A percentile compares a stretch with the other conserved stretches of the same genome.
Conservation (phyloP, 768 basidiomycete genomes). For the Chalciporus sphaerocephalus region DNA sequence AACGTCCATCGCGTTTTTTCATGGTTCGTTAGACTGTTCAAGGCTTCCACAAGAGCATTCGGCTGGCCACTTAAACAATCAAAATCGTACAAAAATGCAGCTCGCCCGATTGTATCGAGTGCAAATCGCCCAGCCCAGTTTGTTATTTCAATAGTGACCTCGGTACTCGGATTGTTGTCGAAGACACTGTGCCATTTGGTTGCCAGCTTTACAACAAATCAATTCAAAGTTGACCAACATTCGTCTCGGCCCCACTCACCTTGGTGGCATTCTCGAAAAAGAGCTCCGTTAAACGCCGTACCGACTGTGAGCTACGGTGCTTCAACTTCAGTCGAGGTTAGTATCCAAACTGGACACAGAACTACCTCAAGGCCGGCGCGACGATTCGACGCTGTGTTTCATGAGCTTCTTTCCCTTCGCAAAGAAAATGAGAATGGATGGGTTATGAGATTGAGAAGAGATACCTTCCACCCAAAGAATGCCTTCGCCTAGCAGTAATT, state of each 20-base stretch:
- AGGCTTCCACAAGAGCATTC: constrained; percentile 45
- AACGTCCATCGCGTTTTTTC: constrained; percentile 55
- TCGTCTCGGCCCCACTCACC: constrained; percentile 8
- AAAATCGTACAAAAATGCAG: constrained; percentile 64
- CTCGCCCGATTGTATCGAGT: constrained; percentile 55
- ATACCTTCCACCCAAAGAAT: constrained; percentile 65
- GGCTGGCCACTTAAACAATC: constrained; percentile 48
- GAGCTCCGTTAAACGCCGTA: constrained; percentile 46
- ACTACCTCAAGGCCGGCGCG: constrained; percentile 55
- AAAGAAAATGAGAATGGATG: constrained; percentile 1
- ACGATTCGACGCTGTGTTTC: constrained; percentile 50
- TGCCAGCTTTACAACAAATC: constrained; percentile 36
- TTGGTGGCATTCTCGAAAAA: constrained; percentile 56
- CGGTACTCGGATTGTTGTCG: constrained; percentile 37
- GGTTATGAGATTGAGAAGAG: constrained; percentile 1
- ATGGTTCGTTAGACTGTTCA: constrained; percentile 59
- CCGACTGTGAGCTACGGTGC: constrained; percentile 43
- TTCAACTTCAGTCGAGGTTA: neutral
- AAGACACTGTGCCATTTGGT: constrained; percentile 46
- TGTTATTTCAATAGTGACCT: constrained; percentile 51
- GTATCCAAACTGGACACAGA: neutral
- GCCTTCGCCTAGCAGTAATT: constrained; percentile 55
- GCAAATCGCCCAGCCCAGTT: constrained; percentile 59
- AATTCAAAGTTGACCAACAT: constrained; percentile 1
- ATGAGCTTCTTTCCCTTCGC: constrained; percentile 50